Base-by-base conservation (phyloP, 2,329 filamentous ascomycete genomes). In the Aureobasidium vineae region DNA sequence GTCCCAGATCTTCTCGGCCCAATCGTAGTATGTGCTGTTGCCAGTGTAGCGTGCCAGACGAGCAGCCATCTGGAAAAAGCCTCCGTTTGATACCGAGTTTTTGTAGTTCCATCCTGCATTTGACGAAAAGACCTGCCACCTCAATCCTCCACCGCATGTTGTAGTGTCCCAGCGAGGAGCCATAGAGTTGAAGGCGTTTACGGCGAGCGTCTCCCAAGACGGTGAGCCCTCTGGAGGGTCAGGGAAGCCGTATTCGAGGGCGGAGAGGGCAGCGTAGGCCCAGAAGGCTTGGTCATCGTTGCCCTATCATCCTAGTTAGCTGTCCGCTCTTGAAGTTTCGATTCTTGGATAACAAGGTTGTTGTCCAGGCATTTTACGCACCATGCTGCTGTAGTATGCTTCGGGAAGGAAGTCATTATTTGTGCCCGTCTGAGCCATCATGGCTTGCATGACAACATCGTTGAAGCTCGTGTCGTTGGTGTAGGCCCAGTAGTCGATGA, bases 101-200 rank as follows among this genome's bases (percentile, higher is more conserved):
- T 93, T 95, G 84, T 96, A 95, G 73, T 86, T 28, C 38, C 41
- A 65, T 16, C 91, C 92, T 69, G 87, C 87, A 74, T 96, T 94
- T 71, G 84, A 85, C 1, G 84, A 79, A 75, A 88, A 93, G 70
- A 96, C 92, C 79, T 96, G 91, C 92, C 92, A 96, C 69, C 89
- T 86, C 70, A 96, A 77, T 11, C 92, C 92, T 59, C 92, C 92
- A 54, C 79, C 81, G 76, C 92, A 96, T 0, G 81, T 82, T 0
- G 78, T 72, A 2, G 77, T 79, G 71, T 95, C 88, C 89, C 90
- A 94, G 26, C 91, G 85, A 23, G 78, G 77, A 2, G 85, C 86
- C 73, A 92, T 91, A 60, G 89, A 87, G 79, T 94, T 92, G 77
- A 94, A 96, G 1, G 91, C 89, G 13, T 88, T 89, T 75, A 92